Evolutionary conservation across 2,329 filamentous ascomycete genomes (phyloP), one percentile per base, ranked within the genome.

Genomic region (Fusarium clavum): DNA sequence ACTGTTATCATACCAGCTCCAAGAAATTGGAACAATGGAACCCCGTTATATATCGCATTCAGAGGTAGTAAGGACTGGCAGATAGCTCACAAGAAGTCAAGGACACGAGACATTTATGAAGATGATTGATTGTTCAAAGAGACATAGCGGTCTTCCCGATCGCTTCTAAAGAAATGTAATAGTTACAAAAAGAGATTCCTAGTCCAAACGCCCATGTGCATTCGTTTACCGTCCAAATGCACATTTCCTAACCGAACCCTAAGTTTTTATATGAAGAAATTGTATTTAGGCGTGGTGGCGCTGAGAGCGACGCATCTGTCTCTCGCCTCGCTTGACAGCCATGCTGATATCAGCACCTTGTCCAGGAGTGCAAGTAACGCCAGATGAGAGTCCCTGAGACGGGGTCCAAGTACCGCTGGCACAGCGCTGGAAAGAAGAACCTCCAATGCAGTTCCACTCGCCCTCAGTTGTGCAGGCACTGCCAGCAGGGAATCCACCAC

Each of bases 371-470:
- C 87, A 89, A 0, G 61, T 71, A 0, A 84, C 85, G 2, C 87
- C 87, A 0, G 76, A 72, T 0, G 87, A 82, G 14, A 88, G 71
- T 0, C 67, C 44, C 63, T 82, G 81, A 4, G 77, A 58, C 0
- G 77, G 72, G 4, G 85, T 85, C 87, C 87, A 89, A 0, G 69
- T 40, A 11, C 87, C 86, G 4, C 82, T 83, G 10, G 82, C 87
- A 61, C 87, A 89, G 49, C 85, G 85, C 76, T 88, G 86, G 82
- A 83, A 89, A 1, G 82, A 81, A 2, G 74, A 79, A 16, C 85
- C 85, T 0, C 75, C 79, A 9, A 88, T 78, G 68, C 87, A 89
- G 80, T 87, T 87, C 83, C 84, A 89, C 13, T 76, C 74, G 2
- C 86, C 87, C 47, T 87, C 85, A 2, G 69, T 48, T 10, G 81